These are phyloP conservation scores for Sedum album DNA, from an alignment of 164 flowering plant genomes.

Conservation along the genomic window DNA sequence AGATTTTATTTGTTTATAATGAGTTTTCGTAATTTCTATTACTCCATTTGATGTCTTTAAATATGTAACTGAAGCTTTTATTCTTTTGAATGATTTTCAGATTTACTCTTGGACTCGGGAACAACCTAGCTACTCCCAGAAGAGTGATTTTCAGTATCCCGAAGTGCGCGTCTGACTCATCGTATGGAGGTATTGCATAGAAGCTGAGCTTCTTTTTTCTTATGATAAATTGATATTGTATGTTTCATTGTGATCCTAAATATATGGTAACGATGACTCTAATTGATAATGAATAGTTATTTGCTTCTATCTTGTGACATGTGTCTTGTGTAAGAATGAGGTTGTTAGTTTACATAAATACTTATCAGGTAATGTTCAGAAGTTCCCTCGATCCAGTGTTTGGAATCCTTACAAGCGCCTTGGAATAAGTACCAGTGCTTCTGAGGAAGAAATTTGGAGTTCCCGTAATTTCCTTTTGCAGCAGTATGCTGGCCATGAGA, in stretches of 20 bases:
- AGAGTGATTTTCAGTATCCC: not conserved
- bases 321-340: too few relatives aligned
- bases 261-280: too few relatives aligned
- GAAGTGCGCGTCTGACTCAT: not conserved
- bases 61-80: not conserved
- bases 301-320: too few relatives aligned
- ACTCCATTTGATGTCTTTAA: too few relatives aligned
- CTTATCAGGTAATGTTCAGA: constrained; percentile 46
- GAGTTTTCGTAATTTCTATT: too few relatives aligned
- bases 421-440: constrained; percentile 68
- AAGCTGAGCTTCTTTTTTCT: too few relatives aligned
- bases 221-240: too few relatives aligned
- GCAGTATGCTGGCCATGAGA: constrained; percentile 47
- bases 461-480: constrained; percentile 72
- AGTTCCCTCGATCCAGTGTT: constrained; percentile 54
- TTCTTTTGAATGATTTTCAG: not conserved
- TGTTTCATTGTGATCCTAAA: too few relatives aligned
- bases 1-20: not conserved
- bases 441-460: constrained; percentile 87
- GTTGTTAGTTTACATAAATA: too few relatives aligned
- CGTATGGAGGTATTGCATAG: not conserved
- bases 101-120: not conserved
- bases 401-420: constrained; percentile 94
- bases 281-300: too few relatives aligned
- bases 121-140: not conserved